Percentiles rank a stretch among this genome's conserved stretches.
phyloP scores from a whole-genome alignment of 2,329 filamentous ascomycete species.

The Colletotrichum somersetense region DNA sequence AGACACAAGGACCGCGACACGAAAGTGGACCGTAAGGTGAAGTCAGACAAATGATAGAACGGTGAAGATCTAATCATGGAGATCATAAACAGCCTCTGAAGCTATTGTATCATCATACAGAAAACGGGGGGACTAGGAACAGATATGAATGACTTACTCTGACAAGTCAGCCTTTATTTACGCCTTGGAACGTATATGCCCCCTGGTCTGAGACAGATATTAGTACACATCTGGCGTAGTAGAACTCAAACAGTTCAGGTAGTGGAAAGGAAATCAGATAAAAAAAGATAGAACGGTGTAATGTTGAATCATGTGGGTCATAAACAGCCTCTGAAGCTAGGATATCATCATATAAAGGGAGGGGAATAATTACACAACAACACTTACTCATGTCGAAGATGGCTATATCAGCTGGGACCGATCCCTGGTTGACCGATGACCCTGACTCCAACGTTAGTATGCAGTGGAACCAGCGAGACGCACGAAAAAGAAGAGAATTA shows the following conservation, averaged over 20 bases:
- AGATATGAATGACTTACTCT: not conserved
- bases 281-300: conserved; percentile 49
- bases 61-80: conserved; percentile 55
- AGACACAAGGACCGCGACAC: not conserved
- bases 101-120: conserved; percentile 55
- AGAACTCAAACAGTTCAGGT: not conserved
- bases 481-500: not conserved
- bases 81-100: conserved; percentile 65
- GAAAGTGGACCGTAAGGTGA: not conserved
- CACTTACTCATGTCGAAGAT: not conserved
- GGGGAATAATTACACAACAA: not conserved
- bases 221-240: conserved; percentile 22
- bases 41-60: conserved; percentile 46
- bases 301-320: conserved; percentile 56
- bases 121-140: not conserved
- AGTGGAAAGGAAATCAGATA: conserved; percentile 24
- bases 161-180: not conserved
- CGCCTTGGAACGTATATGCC: not conserved
- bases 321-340: conserved; percentile 62
- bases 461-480: not conserved
- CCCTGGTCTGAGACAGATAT: not conserved
- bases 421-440: not conserved
- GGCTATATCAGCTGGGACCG: not conserved
- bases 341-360: conserved; percentile 54
- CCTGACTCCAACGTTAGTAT: conserved; percentile 4